Evolutionary conservation across 2,329 filamentous ascomycete species (phyloP), one percentile per base, ranked within the genome.

Genomic region (Neurospora sp.): DNA sequence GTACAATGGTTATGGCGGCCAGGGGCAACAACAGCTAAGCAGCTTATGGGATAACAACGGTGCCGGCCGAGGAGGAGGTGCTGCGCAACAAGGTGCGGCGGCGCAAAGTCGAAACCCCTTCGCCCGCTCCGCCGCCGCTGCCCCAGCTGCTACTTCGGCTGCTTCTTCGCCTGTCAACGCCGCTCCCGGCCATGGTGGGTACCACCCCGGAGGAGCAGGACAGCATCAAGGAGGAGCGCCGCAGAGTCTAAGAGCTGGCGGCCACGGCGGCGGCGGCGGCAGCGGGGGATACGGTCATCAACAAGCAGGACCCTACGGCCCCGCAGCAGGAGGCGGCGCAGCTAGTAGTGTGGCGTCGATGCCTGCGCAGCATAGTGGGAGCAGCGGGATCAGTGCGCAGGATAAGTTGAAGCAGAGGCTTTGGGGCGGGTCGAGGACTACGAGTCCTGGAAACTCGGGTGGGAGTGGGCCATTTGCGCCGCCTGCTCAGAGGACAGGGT

Each of bases 331-430:
- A 74, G 72, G 71, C 75, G 69, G 46, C 76, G 76, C 38, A 81
- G 78, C 77, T 19, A 68, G 46, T 0, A 58, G 46, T 23, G 13
- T 7, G 46, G 46, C 46, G 23, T 58, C 46, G 23, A 58, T 58
- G 46, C 46, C 46, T 58, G 23, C 46, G 13, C 46, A 58, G 13
- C 46, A 28, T 71, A 71, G 66, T 46, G 33, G 13, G 70, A 70
- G n/a, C 67, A 68, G 84, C 2, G 84, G 84, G 39, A 84, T 84
- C 40, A 88, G 89, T 23, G 93, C 93, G 68, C 92, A 96, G 81
- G 92, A 97, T 75, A 85, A 92, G 74, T 82, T 97, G 75, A 92
- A 93, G 77, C 92, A 93, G 76, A 84, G 92, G 72, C 81, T 97
- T 66, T 93, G 93, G 85, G 89, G 88, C 38, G 84, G 84, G 5